phyloP scores from a whole-genome alignment of 2,329 filamentous ascomycete genomes.

The Aspergillus aculeatus region DNA sequence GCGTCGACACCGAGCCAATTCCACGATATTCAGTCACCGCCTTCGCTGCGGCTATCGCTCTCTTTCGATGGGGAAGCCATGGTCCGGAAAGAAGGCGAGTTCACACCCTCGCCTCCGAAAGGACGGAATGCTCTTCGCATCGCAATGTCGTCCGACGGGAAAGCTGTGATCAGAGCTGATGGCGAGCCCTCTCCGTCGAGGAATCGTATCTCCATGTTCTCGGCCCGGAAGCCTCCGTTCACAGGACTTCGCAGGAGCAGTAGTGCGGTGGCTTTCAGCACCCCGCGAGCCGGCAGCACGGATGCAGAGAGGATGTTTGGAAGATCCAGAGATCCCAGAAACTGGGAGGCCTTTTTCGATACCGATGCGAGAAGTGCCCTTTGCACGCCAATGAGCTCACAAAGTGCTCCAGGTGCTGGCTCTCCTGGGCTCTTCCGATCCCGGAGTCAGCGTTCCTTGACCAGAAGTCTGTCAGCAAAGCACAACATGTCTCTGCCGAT shows the following conservation, averaged over 20 bases:
- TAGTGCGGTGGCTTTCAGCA: slow-evolving; percentile 63
- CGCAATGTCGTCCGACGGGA: slow-evolving; percentile 82
- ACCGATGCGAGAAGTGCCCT: slow-evolving; percentile 75
- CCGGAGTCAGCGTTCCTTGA: slow-evolving; percentile 56
- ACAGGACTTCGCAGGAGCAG: slow-evolving; percentile 66
- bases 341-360: slow-evolving; percentile 90
- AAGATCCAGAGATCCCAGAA: slow-evolving; percentile 80
- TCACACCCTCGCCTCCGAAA: slow-evolving; percentile 43
- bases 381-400: slow-evolving; percentile 76
- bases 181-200: slow-evolving; percentile 68
- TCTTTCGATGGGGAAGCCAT: slow-evolving; percentile 44
- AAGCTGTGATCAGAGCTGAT: slow-evolving; percentile 76
- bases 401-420: slow-evolving; percentile 61
- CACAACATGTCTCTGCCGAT: slow-evolving; percentile 38
- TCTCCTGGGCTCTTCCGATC: slow-evolving; percentile 80
- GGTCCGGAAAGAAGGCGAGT: slow-evolving; percentile 39
- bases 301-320: slow-evolving; percentile 57
- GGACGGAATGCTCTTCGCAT: slow-evolving; percentile 62
- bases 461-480: slow-evolving; percentile 57
- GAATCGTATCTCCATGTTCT: slow-evolving; percentile 50
- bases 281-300: slow-evolving; percentile 56
- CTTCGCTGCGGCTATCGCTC: slow-evolving; percentile 41
- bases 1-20: slow-evolving; percentile 17
- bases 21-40: slow-evolving; percentile 33
- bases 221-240: slow-evolving; percentile 48